Conservation (phyloP, 2,329 filamentous ascomycete species). For the Rhynchosporium graminicola region DNA sequence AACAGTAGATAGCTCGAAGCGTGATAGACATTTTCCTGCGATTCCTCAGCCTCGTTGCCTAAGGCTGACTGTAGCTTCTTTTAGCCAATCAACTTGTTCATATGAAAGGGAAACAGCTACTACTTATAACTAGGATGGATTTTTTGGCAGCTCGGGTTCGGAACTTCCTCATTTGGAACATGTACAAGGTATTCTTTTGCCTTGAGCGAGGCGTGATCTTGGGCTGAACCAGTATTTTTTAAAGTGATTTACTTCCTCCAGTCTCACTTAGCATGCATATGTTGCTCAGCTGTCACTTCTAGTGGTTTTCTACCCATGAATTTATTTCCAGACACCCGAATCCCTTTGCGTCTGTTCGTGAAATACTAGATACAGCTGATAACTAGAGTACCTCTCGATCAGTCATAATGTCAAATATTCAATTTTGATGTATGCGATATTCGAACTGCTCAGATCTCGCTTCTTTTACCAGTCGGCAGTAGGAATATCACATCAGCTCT, state of each 20-base stretch:
- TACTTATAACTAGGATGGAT: neutral
- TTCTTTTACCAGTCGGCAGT: too few species aligned
- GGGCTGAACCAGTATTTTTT: neutral
- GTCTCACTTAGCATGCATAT: neutral
- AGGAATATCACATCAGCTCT: neutral
- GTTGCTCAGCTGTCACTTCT: neutral
- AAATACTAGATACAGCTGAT: too few species aligned
- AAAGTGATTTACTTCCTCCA: too few species aligned
- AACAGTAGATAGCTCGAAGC: neutral
- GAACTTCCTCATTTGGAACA: neutral
- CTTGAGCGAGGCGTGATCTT: neutral
- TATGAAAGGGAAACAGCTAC: neutral
- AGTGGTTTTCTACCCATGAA: neutral
- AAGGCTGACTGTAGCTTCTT: slow-evolving; percentile 4
- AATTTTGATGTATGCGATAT: too few species aligned
- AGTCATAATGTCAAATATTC: too few species aligned
- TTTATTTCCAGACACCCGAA: too few species aligned
- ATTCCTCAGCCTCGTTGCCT: slow-evolving; percentile 17
- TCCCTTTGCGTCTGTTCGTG: too few species aligned
- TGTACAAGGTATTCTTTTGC: neutral
- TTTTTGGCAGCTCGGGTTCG: neutral
- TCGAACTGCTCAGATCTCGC: too few species aligned
- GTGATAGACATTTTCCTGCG: slow-evolving; percentile 1
- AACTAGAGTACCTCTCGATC: too few species aligned
- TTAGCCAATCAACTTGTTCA: neutral